phyloP scores from a whole-genome alignment of 257 asterid genomes.

The Salvia splendens region DNA sequence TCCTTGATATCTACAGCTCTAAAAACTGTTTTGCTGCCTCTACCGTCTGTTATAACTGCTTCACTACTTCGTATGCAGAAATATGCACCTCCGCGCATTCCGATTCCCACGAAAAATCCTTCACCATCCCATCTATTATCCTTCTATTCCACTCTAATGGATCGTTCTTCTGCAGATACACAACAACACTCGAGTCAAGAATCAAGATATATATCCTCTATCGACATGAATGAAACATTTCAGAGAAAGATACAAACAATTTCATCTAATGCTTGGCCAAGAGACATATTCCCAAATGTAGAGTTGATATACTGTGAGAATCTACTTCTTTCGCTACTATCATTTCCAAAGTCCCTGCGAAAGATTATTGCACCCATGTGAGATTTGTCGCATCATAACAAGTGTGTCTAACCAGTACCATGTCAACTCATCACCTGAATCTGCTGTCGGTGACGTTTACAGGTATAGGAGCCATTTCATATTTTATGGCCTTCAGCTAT shows the following conservation, averaged over 20 bases:
- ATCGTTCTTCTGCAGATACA: slow-evolving; percentile 50
- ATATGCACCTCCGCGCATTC: slow-evolving; percentile 62
- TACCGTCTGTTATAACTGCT: slow-evolving; percentile 31
- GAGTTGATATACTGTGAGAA: slow-evolving; percentile 47
- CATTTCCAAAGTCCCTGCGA: slow-evolving; percentile 49
- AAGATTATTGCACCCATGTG: not conserved
- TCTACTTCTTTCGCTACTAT: slow-evolving; percentile 42
- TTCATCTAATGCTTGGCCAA: slow-evolving; percentile 67
- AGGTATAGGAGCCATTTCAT: slow-evolving; percentile 68
- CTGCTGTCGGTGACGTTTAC: slow-evolving; percentile 40
- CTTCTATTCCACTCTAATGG: slow-evolving; percentile 57
- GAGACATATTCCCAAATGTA: slow-evolving; percentile 49
- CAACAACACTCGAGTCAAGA: not conserved
- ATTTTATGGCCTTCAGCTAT: slow-evolving; percentile 72
- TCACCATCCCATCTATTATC: slow-evolving; percentile 58
- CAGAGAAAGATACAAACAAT: slow-evolving; percentile 43
- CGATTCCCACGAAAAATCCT: slow-evolving; percentile 76
- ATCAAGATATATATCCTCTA: not conserved
- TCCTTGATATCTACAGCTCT: too few species aligned
- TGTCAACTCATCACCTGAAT: slow-evolving; percentile 43
- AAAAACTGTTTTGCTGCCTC: too few species aligned
- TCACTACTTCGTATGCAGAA: slow-evolving; percentile 57
- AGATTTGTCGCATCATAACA: slow-evolving; percentile 24
- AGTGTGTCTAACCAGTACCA: not conserved
- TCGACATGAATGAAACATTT: not conserved